These are phyloP conservation scores for Penicillium sumatraense DNA, from an alignment of 2,329 filamentous ascomycete species.

Conservation along the genomic window DNA sequence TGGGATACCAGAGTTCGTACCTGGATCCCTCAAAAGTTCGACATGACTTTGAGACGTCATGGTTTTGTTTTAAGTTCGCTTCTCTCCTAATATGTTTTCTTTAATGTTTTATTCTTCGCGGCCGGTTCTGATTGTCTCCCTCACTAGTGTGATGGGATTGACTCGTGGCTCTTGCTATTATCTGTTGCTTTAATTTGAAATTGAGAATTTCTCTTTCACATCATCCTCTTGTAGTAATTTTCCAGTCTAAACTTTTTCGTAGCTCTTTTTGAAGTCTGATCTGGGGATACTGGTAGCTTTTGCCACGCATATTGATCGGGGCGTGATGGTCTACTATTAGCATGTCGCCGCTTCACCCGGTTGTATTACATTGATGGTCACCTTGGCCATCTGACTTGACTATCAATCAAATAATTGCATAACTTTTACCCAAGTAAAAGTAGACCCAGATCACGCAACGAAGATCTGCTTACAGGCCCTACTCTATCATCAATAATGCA, in stretches of 20 bases:
- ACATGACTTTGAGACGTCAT: constrained; percentile 22
- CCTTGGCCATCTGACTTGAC: too few relatives aligned
- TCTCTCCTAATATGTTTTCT: constrained; percentile 16
- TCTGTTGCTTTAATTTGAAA: not conserved
- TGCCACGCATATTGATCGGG: too few relatives aligned
- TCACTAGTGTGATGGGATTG: constrained; percentile 42
- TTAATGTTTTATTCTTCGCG: constrained; percentile 23
- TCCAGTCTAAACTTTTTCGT: too few relatives aligned
- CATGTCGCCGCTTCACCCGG: too few relatives aligned
- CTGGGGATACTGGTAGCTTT: too few relatives aligned
- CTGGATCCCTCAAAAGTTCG: constrained; percentile 35
- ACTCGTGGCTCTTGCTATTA: constrained; percentile 51
- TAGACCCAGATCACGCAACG: not conserved
- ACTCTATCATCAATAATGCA: not conserved
- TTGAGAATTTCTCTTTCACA: not conserved
- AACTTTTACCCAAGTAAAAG: too few relatives aligned
- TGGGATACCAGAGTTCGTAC: constrained; percentile 29
- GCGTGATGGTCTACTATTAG: too few relatives aligned
- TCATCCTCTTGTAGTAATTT: not conserved
- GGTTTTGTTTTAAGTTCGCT: constrained; percentile 3
- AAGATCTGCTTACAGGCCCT: not conserved
- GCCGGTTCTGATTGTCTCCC: constrained; percentile 59
- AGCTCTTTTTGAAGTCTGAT: too few relatives aligned
- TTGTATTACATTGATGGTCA: too few relatives aligned
- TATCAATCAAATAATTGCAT: too few relatives aligned